phyloP scores from a whole-genome alignment of 2,329 filamentous ascomycete species.

The Hortaea sp. region DNA sequence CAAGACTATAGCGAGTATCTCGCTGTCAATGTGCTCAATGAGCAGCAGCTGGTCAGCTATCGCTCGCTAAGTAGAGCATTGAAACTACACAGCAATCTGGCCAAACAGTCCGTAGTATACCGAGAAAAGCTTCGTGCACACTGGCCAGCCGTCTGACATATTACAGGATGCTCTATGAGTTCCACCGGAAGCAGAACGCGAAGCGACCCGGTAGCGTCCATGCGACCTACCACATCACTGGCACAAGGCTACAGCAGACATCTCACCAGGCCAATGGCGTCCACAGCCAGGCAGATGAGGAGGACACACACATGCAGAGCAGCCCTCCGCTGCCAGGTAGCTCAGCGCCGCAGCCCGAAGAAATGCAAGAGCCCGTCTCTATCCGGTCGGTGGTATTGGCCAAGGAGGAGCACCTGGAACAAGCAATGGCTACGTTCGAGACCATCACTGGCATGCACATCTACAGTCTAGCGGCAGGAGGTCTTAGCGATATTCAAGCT shows the following conservation, averaged over 20 bases:
- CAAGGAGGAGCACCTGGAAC: constrained; percentile 20
- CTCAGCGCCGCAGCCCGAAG: constrained; percentile 46
- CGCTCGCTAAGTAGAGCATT: constrained; percentile 71
- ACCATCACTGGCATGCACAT: constrained; percentile 72
- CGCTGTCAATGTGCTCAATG: constrained; percentile 64
- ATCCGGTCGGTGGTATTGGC: constrained; percentile 26
- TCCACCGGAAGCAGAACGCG: constrained; percentile 66
- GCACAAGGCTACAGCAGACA: constrained; percentile 42
- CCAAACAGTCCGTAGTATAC: constrained; percentile 62
- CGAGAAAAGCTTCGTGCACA: no score
- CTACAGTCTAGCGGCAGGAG: constrained; percentile 69
- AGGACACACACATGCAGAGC: constrained; percentile 54
- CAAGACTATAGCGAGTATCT: constrained; percentile 61
- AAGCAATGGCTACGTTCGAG: constrained; percentile 56
- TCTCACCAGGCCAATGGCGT: constrained; percentile 28
- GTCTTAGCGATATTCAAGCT: constrained; percentile 56
- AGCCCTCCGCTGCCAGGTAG: constrained; percentile 58
- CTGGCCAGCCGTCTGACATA: no score
- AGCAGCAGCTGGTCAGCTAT: constrained; percentile 72
- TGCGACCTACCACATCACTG: constrained; percentile 84
- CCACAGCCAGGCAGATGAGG: constrained; percentile 37
- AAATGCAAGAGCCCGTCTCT: constrained; percentile 41
- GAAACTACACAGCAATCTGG: constrained; percentile 73
- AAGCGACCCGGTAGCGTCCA: constrained; percentile 67
- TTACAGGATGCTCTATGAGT: constrained; percentile 73